These are phyloP conservation scores for Chlorella sp. DNA, from an alignment of 139 green algal species.

Conservation along the genomic window DNA sequence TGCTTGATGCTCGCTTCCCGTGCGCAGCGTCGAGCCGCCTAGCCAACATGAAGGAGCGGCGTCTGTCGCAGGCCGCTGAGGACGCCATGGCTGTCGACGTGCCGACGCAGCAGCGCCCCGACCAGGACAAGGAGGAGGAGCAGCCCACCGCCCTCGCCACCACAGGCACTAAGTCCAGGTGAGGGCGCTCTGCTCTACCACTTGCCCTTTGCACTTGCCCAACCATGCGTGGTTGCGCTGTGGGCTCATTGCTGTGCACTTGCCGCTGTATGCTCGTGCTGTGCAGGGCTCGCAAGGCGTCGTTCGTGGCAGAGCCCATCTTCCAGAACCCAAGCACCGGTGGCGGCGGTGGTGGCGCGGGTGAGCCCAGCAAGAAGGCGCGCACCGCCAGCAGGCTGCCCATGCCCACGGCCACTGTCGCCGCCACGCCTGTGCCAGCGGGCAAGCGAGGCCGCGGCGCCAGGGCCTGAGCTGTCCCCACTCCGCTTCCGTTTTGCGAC, in stretches of 20 bases:
- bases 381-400: no score
- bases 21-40: not conserved
- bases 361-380: no score
- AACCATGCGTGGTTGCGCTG: not conserved
- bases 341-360: no score
- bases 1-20: not conserved
- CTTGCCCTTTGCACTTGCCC: not conserved
- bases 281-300: not conserved
- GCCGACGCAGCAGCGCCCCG: not conserved
- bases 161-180: no score
- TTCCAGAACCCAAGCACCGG: not conserved
- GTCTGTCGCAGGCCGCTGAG: no score
- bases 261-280: not conserved
- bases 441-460: no score
- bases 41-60: no score
- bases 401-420: no score
- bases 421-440: no score
- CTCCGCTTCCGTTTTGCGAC: no score
- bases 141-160: not conserved
- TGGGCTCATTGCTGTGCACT: not conserved
- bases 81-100: not conserved
- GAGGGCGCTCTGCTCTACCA: no score
- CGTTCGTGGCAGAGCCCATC: not conserved
- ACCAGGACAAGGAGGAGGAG: not conserved
- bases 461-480: no score